phyloP scores from a whole-genome alignment of 176 grass and related monocot species.

The Pontederia paniculata region DNA sequence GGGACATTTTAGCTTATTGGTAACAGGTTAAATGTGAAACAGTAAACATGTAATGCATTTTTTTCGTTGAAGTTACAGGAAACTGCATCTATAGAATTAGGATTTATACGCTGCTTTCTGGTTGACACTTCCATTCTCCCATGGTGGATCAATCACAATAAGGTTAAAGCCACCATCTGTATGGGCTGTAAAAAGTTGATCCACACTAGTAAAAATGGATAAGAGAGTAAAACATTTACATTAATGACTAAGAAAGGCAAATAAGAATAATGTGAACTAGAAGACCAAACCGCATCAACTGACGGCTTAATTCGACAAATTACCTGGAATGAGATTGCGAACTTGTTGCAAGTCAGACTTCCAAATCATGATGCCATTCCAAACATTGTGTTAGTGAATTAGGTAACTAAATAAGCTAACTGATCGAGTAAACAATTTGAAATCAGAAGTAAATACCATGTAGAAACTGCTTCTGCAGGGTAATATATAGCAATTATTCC shows the following conservation, averaged over 20 bases:
- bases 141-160: conserved; percentile 85
- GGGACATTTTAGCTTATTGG: no score
- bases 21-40: no score
- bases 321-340: conserved; percentile 67
- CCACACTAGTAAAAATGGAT: neutral
- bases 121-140: conserved; percentile 87
- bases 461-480: conserved; percentile 54
- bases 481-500: conserved; percentile 46
- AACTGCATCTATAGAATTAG: neutral
- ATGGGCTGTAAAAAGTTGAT: conserved; percentile 30
- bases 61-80: neutral
- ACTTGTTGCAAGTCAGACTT: conserved; percentile 70
- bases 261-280: neutral
- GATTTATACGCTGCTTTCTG: conserved; percentile 66
- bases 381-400: neutral
- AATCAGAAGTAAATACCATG: conserved; percentile 48
- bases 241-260: neutral
- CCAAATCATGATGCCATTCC: conserved; percentile 19
- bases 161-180: conserved; percentile 61
- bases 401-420: neutral
- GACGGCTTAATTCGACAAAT: neutral
- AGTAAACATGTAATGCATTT: no score
- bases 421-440: neutral
- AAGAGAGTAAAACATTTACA: no score
- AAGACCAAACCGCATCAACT: neutral